These are phyloP conservation scores for Penicillium palitans DNA, from an alignment of 2,329 filamentous ascomycete genomes.

Conservation along the genomic window DNA sequence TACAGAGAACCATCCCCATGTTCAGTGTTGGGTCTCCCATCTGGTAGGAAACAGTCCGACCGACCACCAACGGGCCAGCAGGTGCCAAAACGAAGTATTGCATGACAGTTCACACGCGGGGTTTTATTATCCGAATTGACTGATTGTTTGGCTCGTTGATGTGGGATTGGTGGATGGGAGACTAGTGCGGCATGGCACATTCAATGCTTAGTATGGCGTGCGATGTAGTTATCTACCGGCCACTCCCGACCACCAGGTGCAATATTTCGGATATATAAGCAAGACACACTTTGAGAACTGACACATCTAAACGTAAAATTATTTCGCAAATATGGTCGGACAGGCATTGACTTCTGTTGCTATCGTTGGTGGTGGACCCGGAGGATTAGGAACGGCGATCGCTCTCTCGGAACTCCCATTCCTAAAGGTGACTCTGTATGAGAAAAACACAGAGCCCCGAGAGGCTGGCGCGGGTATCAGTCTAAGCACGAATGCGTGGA, in stretches of 20 bases:
- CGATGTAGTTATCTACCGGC: conserved; percentile 10
- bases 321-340: conserved; percentile 10
- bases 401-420: conserved; percentile 46
- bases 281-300: background rate
- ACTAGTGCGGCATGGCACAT: conserved; percentile 13
- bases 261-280: background rate
- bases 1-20: background rate
- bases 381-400: conserved; percentile 48
- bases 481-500: conserved; percentile 51
- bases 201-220: conserved; percentile 16
- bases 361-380: conserved; percentile 44
- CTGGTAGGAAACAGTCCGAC: background rate
- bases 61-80: background rate
- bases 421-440: conserved; percentile 47
- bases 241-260: background rate
- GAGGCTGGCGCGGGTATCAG: conserved; percentile 53
- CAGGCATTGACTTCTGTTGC: conserved; percentile 24
- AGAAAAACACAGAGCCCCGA: conserved; percentile 47
- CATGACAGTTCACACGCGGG: background rate
- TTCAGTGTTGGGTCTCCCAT: background rate
- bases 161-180: background rate
- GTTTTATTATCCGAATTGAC: background rate
- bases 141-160: background rate
- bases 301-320: background rate
- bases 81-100: background rate